These are phyloP conservation scores for Geotrichum bryndzae DNA, from an alignment of 1,139 yeast genomes.

Conservation along the genomic window DNA sequence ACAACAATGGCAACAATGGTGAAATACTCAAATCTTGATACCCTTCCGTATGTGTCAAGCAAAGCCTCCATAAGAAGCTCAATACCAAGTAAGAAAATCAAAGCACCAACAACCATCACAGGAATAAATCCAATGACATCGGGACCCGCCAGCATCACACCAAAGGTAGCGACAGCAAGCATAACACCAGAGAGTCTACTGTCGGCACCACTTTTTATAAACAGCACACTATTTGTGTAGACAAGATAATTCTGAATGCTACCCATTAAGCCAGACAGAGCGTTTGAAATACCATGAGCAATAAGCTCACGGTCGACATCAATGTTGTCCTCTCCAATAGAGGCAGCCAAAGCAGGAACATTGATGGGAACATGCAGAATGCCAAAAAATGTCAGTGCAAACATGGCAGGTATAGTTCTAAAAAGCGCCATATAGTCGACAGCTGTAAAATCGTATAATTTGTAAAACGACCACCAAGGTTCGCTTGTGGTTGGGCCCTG, in stretches of 20 bases:
- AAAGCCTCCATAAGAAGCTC: slow-evolving; percentile 83
- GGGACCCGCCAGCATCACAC: slow-evolving; percentile 84
- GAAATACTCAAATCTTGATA: slow-evolving; percentile 68
- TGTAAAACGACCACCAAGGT: slow-evolving; percentile 87
- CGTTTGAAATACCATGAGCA: slow-evolving; percentile 93
- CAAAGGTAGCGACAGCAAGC: slow-evolving; percentile 73
- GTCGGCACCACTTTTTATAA: slow-evolving; percentile 92
- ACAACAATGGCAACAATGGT: slow-evolving; percentile 81
- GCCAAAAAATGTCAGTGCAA: slow-evolving; percentile 93
- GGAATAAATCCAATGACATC: slow-evolving; percentile 91
- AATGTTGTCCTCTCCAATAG: slow-evolving; percentile 69
- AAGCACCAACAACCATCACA: slow-evolving; percentile 88
- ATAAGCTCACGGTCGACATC: slow-evolving; percentile 90
- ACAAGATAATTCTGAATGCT: slow-evolving; percentile 91
- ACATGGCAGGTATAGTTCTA: slow-evolving; percentile 81
- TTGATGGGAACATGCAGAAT: slow-evolving; percentile 93
- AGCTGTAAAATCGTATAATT: slow-evolving; percentile 57
- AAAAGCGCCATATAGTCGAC: slow-evolving; percentile 71
- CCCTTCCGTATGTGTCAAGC: slow-evolving; percentile 74
- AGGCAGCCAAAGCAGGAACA: slow-evolving; percentile 93
- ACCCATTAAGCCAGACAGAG: slow-evolving; percentile 75
- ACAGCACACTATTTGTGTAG: slow-evolving; percentile 85
- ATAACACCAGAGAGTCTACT: slow-evolving; percentile 80
- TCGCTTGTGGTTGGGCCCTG: slow-evolving; percentile 54
- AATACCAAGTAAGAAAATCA: slow-evolving; percentile 83